Evolutionary conservation across 176 grass and related monocot species (phyloP).

Genomic region (Elaeis guineensis): DNA sequence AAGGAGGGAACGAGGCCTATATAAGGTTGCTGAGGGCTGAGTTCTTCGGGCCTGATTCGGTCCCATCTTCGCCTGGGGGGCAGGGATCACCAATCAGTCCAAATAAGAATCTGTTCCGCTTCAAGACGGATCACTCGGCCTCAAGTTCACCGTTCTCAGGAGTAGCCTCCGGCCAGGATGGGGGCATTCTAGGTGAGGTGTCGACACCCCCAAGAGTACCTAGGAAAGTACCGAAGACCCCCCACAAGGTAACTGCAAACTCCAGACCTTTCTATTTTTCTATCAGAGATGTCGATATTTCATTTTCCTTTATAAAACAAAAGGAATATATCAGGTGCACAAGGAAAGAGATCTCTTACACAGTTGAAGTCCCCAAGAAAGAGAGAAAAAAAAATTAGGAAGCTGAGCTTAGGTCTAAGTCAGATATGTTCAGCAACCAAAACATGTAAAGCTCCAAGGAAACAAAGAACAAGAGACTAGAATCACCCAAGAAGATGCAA

Average conservation of each 20-base stretch:
- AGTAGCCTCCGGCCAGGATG: constrained; percentile 13
- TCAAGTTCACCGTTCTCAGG: constrained; percentile 51
- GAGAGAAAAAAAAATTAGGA: no score
- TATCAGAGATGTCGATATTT: no score
- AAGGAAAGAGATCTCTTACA: no score
- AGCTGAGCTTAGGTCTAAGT: no score
- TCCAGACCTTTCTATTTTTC: neutral
- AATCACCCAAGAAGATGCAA: no score
- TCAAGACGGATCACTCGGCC: constrained; percentile 66
- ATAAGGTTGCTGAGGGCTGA: constrained; percentile 70
- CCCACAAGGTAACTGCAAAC: constrained; percentile 55
- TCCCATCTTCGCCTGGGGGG: neutral
- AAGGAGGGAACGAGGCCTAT: constrained; percentile 54
- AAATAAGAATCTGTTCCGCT: constrained; percentile 82
- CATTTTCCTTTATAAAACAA: no score
- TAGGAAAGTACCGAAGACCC: constrained; percentile 90
- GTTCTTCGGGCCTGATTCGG: constrained; percentile 53
- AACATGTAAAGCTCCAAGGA: no score
- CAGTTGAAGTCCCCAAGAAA: no score
- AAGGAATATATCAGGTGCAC: no score
- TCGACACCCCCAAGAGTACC: constrained; percentile 45
- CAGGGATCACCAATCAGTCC: constrained; percentile 48
- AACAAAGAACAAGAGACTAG: no score
- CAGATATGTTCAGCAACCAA: no score
- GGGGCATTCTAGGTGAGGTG: constrained; percentile 14